Evolutionary conservation across 176 grass and related monocot genomes (phyloP), one percentile per base, ranked within the genome.

Genomic region (Phoenix roebelenii): DNA sequence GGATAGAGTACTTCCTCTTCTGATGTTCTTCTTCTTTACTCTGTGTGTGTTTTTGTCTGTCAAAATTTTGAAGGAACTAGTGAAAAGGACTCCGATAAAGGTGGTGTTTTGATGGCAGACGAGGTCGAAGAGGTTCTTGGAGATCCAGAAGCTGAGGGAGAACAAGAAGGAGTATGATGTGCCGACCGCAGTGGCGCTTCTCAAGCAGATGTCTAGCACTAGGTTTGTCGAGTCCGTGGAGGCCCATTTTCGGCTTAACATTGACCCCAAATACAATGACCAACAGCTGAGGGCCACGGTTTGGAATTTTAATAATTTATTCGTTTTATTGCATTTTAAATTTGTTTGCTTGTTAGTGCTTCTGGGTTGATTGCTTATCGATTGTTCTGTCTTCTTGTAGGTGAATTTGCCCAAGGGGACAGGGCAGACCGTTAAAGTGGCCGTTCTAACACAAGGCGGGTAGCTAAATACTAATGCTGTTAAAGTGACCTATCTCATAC

Each of bases 321-420:
- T 44, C 10, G 7, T 9, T 53, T 50, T 58, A 30, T 24, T 71
- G 18, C 4, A 23, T 52, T 50, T 9, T 17, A 3, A 15, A 23
- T 4, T 24, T 44, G 1, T 25, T 76, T 3, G 15, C 3, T 9
- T 19, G 16, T 53, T 80, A 25, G 16, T 72, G 7, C 5, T 44
- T 51, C 0, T 57, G 49, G 15, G 50, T 7, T 24, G 49, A 15
- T 70, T 18, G 64, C 20, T 24, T 52, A 19, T 59, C 17, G 54
- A 58, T 70, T 49, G 49, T 62, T 24, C 60, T 22, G 0, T 70
- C 23, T 16, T 54, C 22, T 60, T 65, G 24, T 59, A 98, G 94
- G 94, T 98, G 62, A 98, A 98, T 85, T 76, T 98, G 71, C 93
- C 94, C 10, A 98, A 89, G 76, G 94, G 88, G 30, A 98, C 88